Evolutionary conservation across 176 grass and related monocot genomes (phyloP), one percentile per base, ranked within the genome.

Genomic region (Carex kokanica): DNA sequence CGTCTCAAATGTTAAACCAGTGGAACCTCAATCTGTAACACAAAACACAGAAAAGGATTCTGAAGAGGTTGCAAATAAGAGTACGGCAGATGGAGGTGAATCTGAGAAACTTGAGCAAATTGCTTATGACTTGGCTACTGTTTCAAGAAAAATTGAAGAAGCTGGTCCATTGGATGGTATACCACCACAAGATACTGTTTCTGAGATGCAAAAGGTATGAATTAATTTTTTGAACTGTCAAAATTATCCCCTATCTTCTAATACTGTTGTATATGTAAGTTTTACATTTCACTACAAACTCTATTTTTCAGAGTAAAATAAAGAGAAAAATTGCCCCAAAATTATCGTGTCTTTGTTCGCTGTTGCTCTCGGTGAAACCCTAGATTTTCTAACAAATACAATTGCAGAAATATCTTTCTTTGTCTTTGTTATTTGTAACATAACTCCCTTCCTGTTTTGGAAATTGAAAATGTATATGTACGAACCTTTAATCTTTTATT

Each of bases 121-220:
- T 43, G 64, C 45, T 81, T 40, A 84, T 67, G 56, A 23, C 20
- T 78, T 52, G 13, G 38, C 27, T 72, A 49, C 63, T 27, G 10
- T 80, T 88, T 86, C 83, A 45, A 45, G 82, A 72, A 61, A 93
- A 81, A 85, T 56, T 56, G 73, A 78, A 83, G 88, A 74, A 43
- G 43, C 69, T 51, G 34, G 31, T 80, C 16, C 87, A 71, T 67
- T 51, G 49, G 25, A 78, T 78, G 51, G 14, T 78, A 11, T 18
- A 17, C 24, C 51, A 56, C 77, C 81, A 90, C 53, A 82, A 84
- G 86, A 71, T 25, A 66, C 64, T 36, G 60, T 54, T 81, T 18
- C 21, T 71, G 60, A 90, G 66, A 61, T 38, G 85, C 79, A 15
- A 83, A 91, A 90, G 90, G 95, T 98, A 65, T 17, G 47, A 80